phyloP scores from a whole-genome alignment of 331 rosid species.

The Quercus lobata region DNA sequence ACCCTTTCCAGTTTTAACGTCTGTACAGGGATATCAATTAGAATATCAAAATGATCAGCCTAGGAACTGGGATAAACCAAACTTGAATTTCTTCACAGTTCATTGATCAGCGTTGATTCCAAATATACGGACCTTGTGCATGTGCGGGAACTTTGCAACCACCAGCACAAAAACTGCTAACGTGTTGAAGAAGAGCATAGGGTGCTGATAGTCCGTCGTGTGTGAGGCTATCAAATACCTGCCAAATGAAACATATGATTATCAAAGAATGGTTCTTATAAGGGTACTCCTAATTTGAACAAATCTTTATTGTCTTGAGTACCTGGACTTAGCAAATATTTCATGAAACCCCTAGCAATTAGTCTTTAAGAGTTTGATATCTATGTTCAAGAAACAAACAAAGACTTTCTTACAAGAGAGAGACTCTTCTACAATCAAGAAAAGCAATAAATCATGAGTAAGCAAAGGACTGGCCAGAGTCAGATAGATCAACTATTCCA shows the following conservation, averaged over 20 bases:
- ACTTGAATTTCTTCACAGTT: slow-evolving; percentile 1
- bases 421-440: not conserved
- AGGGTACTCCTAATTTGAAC: not conserved
- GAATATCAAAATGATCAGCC: slow-evolving; percentile 13
- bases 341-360: not conserved
- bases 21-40: slow-evolving; percentile 17
- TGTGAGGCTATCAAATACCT: slow-evolving; percentile 48
- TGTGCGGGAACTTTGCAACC: slow-evolving; percentile 45
- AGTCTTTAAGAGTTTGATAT: not conserved
- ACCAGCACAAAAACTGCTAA: slow-evolving; percentile 40
- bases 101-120: slow-evolving; percentile 41
- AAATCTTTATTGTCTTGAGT: not conserved
- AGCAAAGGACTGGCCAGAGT: not conserved
- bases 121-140: slow-evolving; percentile 48
- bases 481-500: not conserved
- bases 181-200: slow-evolving; percentile 38
- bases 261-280: not conserved
- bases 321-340: not conserved
- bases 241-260: not conserved
- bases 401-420: not conserved
- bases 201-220: slow-evolving; percentile 39
- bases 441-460: not conserved
- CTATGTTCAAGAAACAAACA: not conserved
- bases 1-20: slow-evolving; percentile 24
- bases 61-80: slow-evolving; percentile 5